Evolutionary conservation across 2,329 filamentous ascomycete genomes (phyloP).

Genomic region (Cadophora luteo-olivacea): DNA sequence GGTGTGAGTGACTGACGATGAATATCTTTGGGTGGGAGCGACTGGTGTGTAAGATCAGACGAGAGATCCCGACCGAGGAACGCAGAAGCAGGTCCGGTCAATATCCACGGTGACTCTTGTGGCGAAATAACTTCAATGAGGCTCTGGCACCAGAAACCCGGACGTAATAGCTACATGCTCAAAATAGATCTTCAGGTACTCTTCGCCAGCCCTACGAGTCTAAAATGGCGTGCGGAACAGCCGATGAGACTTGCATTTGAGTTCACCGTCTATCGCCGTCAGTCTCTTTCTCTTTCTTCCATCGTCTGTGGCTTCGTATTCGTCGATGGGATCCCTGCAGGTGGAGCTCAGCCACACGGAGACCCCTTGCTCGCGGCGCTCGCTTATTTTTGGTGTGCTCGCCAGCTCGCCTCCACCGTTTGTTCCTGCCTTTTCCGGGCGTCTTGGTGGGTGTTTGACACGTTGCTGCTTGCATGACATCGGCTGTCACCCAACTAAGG

Average conservation of each 20-base stretch:
- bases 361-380: neutral
- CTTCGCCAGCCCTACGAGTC: slow-evolving; percentile 8
- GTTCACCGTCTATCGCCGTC: neutral
- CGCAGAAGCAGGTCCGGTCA: neutral
- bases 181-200: slow-evolving; percentile 20
- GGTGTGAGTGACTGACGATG: neutral
- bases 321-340: slow-evolving; percentile 8
- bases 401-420: neutral
- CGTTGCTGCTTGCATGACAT: slow-evolving; percentile 18
- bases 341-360: slow-evolving; percentile 26
- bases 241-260: slow-evolving; percentile 8
- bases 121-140: slow-evolving; percentile 2
- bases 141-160: neutral
- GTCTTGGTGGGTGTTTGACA: slow-evolving; percentile 15
- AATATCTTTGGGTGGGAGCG: too few species aligned
- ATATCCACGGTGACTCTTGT: slow-evolving; percentile 2
- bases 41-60: neutral
- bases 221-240: slow-evolving; percentile 12
- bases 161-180: neutral
- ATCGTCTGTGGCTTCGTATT: slow-evolving; percentile 13
- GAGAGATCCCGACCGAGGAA: neutral
- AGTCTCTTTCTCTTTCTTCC: neutral
- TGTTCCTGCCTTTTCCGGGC: slow-evolving; percentile 7
- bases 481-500: slow-evolving; percentile 14
- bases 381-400: slow-evolving; percentile 5